Evolutionary conservation across 768 basidiomycete genomes (phyloP), one percentile per base, ranked within the genome.

Genomic region (Gymnopilus dilepis): DNA sequence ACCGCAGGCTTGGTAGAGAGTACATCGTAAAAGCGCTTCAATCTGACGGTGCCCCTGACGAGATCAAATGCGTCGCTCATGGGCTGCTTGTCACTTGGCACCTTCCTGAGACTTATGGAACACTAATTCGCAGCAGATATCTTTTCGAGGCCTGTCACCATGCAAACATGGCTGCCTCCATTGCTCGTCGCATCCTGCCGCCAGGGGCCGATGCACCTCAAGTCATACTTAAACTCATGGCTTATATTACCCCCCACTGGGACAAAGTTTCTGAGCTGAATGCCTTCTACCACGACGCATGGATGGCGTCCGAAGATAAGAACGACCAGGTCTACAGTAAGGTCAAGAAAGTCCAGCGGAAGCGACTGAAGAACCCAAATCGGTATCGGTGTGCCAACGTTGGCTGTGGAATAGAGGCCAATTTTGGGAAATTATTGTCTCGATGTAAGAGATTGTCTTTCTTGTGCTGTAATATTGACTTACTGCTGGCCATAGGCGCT

Each of bases 351-450:
- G 68, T 68, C n/a, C 48, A 65, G 50, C 52, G 56, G 50, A 74
- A 70, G 60, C 70, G 67, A 58, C 60, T 68, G 40, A 69, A 73
- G 50, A 61, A 61, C 3, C 59, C 72, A 6, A 69, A 67, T 51
- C 53, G 72, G 47, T 76, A 74, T 65, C 56, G 66, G 9, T 76
- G 74, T 58, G 73, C 73, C 0, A 68, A 62, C 9, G 60, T 67
- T 2, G 65, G 60, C 2, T 75, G 74, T 58, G 56, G 64, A 13
- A 67, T 76, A 30, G 65, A 72, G 48, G 69, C 69, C 11, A 69
- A 70, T 45, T 69, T 56, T 11, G 74, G 72, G 7, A 66, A 65
- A 47, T 66, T 70, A 53, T 50, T 74, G 21, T 61, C 66, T 21
- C 58, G 51, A 54, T 74, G 74, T 72, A 48, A 56, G 72, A 58